A percentile compares a stretch with the other conserved stretches of the same genome.
Conservation (phyloP, 805 yeast genomes). For the Priceomyces carsonii region DNA sequence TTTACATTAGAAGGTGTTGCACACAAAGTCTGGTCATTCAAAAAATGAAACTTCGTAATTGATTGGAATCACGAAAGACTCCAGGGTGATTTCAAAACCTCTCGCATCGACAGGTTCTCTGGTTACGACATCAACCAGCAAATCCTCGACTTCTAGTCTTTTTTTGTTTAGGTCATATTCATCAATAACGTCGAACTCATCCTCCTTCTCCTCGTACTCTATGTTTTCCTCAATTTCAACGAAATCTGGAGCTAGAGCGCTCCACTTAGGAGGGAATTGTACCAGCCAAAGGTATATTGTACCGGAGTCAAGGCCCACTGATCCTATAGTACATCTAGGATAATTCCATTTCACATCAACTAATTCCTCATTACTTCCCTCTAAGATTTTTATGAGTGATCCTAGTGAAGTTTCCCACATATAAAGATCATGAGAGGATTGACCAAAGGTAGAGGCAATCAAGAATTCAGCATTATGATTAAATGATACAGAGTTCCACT, state of each 20-base stretch:
- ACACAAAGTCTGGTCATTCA: not conserved
- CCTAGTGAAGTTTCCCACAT: conserved; percentile 93
- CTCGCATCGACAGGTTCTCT: conserved; percentile 69
- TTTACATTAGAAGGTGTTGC: not conserved
- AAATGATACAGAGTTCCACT: conserved; percentile 82
- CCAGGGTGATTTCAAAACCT: conserved; percentile 55
- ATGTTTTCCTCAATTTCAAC: conserved; percentile 92
- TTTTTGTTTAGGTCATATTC: conserved; percentile 64
- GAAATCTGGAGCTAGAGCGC: conserved; percentile 94
- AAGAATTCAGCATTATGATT: conserved; percentile 77
- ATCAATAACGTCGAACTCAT: conserved; percentile 82
- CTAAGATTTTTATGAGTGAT: conserved; percentile 81
- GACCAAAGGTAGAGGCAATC: conserved; percentile 85
- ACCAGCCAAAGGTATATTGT: conserved; percentile 80
- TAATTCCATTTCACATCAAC: conserved; percentile 87
- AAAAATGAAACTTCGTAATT: conserved; percentile 20
- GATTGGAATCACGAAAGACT: conserved; percentile 65
- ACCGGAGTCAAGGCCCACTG: conserved; percentile 87
- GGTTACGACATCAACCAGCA: conserved; percentile 63
- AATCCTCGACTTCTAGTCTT: conserved; percentile 63
- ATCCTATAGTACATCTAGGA: conserved; percentile 67
- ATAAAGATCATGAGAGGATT: conserved; percentile 82
- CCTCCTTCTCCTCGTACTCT: conserved; percentile 84
- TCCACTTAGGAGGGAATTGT: conserved; percentile 88
- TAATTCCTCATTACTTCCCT: conserved; percentile 88